phyloP scores from a whole-genome alignment of 192 early-diverging fungal species.

The Chytriomyces hyalinus region DNA sequence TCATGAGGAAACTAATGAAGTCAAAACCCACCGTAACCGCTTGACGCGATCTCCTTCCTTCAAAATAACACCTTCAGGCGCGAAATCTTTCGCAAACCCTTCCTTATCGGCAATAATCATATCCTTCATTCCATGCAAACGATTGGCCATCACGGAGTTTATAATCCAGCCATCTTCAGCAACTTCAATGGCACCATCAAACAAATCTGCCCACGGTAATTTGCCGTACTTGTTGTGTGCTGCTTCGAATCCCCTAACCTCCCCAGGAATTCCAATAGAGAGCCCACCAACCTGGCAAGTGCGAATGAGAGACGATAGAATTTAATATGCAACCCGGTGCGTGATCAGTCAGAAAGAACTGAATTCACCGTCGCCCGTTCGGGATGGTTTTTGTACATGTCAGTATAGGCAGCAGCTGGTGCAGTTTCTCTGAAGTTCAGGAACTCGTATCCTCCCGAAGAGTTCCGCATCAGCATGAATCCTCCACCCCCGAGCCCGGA shows the following conservation, averaged over 20 bases:
- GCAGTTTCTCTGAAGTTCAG: conserved; percentile 92
- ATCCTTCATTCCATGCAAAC: conserved; percentile 40
- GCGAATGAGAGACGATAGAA: background rate
- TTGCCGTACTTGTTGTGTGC: conserved; percentile 82
- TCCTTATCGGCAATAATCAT: conserved; percentile 12
- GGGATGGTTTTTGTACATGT: conserved; percentile 84
- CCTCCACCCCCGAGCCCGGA: conserved; percentile 95
- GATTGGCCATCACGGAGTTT: conserved; percentile 49
- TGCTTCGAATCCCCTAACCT: conserved; percentile 82
- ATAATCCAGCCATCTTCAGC: conserved; percentile 76
- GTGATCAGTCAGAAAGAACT: background rate
- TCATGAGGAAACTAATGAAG: background rate
- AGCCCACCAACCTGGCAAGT: conserved; percentile 25
- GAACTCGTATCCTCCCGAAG: conserved; percentile 50
- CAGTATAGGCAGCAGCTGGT: conserved; percentile 67
- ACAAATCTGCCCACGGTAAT: conserved; percentile 80
- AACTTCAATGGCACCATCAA: conserved; percentile 77
- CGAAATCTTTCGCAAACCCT: conserved; percentile 59
- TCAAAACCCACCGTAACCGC: conserved; percentile 17
- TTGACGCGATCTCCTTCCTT: conserved; percentile 65
- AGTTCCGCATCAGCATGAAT: conserved; percentile 83
- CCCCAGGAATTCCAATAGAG: conserved; percentile 63
- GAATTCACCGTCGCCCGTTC: conserved; percentile 63
- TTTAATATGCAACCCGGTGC: background rate
- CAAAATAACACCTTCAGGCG: conserved; percentile 72